Percentiles rank a stretch among this genome's conserved stretches.
These are phyloP conservation scores for Candida michaelii DNA, from an alignment of 805 yeast genomes.

Conservation along the genomic window DNA sequence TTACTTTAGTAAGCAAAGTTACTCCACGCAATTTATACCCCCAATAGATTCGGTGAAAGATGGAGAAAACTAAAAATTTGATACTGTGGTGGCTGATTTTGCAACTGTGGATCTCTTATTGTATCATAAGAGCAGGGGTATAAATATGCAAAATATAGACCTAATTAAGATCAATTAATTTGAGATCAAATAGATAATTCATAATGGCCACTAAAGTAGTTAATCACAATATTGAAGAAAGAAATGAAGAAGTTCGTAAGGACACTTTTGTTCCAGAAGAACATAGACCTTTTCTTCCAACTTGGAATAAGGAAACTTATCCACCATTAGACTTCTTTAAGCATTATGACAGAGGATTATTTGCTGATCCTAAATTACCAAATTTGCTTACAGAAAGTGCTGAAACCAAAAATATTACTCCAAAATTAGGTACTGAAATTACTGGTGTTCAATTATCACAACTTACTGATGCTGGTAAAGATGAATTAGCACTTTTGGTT, in stretches of 20 bases:
- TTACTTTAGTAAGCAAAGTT: too few species aligned
- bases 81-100: too few species aligned
- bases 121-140: not conserved
- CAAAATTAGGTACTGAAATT: slow-evolving; percentile 71
- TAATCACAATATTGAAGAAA: slow-evolving; percentile 5
- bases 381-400: slow-evolving; percentile 45
- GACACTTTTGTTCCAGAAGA: slow-evolving; percentile 15
- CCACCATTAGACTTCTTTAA: slow-evolving; percentile 53
- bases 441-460: slow-evolving; percentile 57
- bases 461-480: slow-evolving; percentile 53
- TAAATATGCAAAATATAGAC: not conserved
- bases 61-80: too few species aligned
- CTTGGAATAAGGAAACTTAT: slow-evolving; percentile 43
- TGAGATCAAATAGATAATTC: too few species aligned
- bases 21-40: too few species aligned
- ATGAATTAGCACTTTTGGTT: slow-evolving; percentile 65
- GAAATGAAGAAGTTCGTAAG: not conserved
- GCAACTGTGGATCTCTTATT: too few species aligned
- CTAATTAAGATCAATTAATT: not conserved
- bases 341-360: slow-evolving; percentile 56
- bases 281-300: slow-evolving; percentile 24
- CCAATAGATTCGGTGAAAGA: too few species aligned
- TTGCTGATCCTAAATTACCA: slow-evolving; percentile 54
- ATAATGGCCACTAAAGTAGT: slow-evolving; percentile 9
- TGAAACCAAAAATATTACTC: slow-evolving; percentile 48